These are phyloP conservation scores for Helotiales sp. DNA, from an alignment of 2,329 filamentous ascomycete species.

Conservation along the genomic window DNA sequence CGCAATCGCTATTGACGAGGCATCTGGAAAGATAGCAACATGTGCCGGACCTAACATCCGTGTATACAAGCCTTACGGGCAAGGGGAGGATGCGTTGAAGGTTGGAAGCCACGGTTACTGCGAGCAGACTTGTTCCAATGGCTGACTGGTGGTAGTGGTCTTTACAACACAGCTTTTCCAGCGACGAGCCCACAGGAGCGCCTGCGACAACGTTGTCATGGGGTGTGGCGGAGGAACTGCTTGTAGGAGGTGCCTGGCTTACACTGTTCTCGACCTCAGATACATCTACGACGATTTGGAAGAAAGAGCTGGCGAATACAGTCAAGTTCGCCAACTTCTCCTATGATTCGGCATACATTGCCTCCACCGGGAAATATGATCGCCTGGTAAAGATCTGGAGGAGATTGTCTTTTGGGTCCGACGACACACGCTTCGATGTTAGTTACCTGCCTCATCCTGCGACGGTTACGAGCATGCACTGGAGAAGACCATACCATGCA, in stretches of 20 bases:
- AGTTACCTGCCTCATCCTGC: conserved; percentile 86
- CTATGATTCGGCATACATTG: conserved; percentile 85
- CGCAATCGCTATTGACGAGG: conserved; percentile 80
- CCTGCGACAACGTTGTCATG: conserved; percentile 72
- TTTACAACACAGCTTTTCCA: conserved; percentile 64
- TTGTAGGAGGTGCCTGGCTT: conserved; percentile 74
- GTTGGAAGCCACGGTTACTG: conserved; percentile 51
- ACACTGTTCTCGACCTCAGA: conserved; percentile 65
- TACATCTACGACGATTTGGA: conserved; percentile 69
- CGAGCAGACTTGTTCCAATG: background rate
- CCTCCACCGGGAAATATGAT: conserved; percentile 79
- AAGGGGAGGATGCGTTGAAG: conserved; percentile 74
- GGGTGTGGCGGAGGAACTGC: conserved; percentile 83
- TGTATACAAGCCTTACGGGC: conserved; percentile 77
- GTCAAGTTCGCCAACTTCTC: conserved; percentile 79
- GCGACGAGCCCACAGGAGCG: conserved; percentile 48
- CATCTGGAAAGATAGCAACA: conserved; percentile 82
- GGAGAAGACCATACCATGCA: conserved; percentile 78
- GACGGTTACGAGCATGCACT: conserved; percentile 81
- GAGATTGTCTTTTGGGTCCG: conserved; percentile 79
- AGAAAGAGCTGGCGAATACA: conserved; percentile 72
- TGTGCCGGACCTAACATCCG: conserved; percentile 71
- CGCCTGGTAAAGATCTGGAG: conserved; percentile 92
- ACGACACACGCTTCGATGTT: conserved; percentile 87
- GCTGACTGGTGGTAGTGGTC: conserved; percentile 57